Conservation (phyloP, 441 rosid species). For the Jatropha multifida region DNA sequence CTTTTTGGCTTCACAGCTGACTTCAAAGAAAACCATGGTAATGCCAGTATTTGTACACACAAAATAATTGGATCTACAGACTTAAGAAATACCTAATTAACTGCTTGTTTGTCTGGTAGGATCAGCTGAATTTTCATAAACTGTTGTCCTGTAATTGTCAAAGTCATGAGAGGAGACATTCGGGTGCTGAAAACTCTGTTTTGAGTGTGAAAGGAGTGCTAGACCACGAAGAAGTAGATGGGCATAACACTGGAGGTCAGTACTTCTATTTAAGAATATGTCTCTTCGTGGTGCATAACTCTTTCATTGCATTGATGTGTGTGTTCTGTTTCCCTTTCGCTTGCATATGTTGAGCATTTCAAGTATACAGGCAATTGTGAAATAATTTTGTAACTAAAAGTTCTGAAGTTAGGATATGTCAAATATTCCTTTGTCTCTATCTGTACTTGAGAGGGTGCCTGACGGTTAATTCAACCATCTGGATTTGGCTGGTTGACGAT, state of each 20-base stretch:
- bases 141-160: conserved; percentile 70
- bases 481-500: not conserved
- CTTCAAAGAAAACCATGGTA: conserved; percentile 67
- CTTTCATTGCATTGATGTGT: not conserved
- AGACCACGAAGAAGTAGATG: conserved; percentile 37
- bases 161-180: conserved; percentile 54
- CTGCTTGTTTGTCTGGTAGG: conserved; percentile 43
- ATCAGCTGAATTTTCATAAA: conserved; percentile 83
- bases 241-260: conserved; percentile 46
- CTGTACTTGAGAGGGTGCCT: not conserved
- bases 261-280: conserved; percentile 22
- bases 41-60: conserved; percentile 14
- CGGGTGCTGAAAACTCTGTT: conserved; percentile 27
- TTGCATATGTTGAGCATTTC: not conserved
- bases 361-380: not conserved
- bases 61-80: conserved; percentile 17
- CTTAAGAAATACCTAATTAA: conserved; percentile 22
- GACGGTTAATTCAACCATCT: not conserved
- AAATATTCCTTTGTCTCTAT: not conserved
- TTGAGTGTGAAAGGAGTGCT: conserved; percentile 29
- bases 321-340: not conserved
- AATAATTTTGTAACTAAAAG: not conserved
- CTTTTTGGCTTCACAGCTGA: conserved; percentile 75
- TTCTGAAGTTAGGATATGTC: not conserved
- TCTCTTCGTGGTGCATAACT: conserved; percentile 8